Evolutionary conservation across 2,329 filamentous ascomycete genomes (phyloP).

Genomic region (Berkeleyomyces rouxiae): DNA sequence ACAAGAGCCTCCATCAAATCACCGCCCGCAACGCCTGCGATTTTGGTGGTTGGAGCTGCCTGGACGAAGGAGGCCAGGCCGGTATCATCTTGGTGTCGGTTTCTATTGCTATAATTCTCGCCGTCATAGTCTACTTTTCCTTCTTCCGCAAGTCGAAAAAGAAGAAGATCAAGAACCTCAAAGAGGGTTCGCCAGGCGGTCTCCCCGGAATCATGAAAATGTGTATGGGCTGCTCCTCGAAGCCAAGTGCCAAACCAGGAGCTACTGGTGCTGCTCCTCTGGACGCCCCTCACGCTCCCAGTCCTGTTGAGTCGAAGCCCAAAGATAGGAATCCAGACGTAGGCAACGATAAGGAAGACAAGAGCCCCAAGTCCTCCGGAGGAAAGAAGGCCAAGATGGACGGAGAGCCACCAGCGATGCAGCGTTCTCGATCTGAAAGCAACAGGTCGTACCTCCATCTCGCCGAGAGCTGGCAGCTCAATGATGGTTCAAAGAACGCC

Average conservation of each 20-base stretch:
- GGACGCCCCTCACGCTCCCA: not conserved
- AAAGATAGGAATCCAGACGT: not conserved
- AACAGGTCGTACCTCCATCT: not conserved
- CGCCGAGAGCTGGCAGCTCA: not conserved
- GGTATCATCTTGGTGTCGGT: conserved; percentile 5
- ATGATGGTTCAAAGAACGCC: not conserved
- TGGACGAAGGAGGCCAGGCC: conserved; percentile 2
- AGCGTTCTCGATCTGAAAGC: too few relatives aligned
- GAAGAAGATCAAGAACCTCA: not conserved
- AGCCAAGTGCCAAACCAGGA: not conserved
- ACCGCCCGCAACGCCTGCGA: conserved; percentile 4
- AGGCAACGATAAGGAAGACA: not conserved
- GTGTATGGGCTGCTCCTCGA: not conserved
- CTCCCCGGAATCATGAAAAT: not conserved
- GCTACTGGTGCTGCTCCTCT: not conserved
- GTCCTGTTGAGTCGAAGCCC: not conserved
- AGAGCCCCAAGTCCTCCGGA: not conserved
- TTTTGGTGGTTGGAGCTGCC: conserved; percentile 7
- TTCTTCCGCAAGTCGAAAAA: not conserved
- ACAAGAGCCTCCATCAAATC: not conserved
- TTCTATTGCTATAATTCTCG: not conserved
- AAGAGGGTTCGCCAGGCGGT: not conserved
- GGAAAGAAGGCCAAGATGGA: not conserved
- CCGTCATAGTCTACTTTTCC: not conserved
- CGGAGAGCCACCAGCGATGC: not conserved